A percentile compares a stretch with the other conserved stretches of the same genome.
Evolutionary conservation across 2,329 filamentous ascomycete genomes (phyloP).

Genomic region (Xylaria sp.): DNA sequence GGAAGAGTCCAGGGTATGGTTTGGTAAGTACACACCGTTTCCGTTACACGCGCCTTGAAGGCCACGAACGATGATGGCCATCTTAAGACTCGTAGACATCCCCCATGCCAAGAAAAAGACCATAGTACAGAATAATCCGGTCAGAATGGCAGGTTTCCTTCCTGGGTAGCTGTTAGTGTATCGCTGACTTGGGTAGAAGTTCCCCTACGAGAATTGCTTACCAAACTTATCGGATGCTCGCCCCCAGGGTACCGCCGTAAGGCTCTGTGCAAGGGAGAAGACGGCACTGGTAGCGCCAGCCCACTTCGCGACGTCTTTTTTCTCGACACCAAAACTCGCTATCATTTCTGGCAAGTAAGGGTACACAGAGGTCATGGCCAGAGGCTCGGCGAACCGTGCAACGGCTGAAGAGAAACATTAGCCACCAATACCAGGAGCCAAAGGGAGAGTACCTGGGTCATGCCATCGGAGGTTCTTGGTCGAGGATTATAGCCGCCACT

Average conservation of each 20-base stretch:
- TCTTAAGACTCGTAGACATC: slow-evolving; percentile 79
- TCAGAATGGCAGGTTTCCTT: slow-evolving; percentile 82
- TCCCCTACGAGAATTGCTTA: slow-evolving; percentile 6
- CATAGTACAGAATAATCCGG: slow-evolving; percentile 82
- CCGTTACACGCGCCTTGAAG: slow-evolving; percentile 88
- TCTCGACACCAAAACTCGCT: slow-evolving; percentile 76
- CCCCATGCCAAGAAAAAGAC: slow-evolving; percentile 83
- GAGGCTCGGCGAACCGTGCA: slow-evolving; percentile 81
- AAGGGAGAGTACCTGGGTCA: slow-evolving; percentile 42
- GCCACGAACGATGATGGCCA: slow-evolving; percentile 82
- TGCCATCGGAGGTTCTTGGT: slow-evolving; percentile 25
- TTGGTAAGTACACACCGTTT: slow-evolving; percentile 66
- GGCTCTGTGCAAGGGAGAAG: slow-evolving; percentile 77
- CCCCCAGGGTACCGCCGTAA: slow-evolving; percentile 80
- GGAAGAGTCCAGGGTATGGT: neutral
- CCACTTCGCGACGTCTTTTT: slow-evolving; percentile 81
- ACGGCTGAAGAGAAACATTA: slow-evolving; percentile 66
- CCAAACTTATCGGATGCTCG: slow-evolving; percentile 78
- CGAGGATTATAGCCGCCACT: slow-evolving; percentile 4
- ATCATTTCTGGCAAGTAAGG: slow-evolving; percentile 85
- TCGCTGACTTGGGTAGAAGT: neutral
- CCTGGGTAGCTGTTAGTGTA: slow-evolving; percentile 16
- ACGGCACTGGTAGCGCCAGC: slow-evolving; percentile 78
- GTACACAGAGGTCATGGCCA: slow-evolving; percentile 77
- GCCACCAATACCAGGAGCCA: slow-evolving; percentile 42